Evolutionary conservation across 129 eudicot genomes (phyloP), one percentile per base, ranked within the genome.

Genomic region (Lonicera japonica): DNA sequence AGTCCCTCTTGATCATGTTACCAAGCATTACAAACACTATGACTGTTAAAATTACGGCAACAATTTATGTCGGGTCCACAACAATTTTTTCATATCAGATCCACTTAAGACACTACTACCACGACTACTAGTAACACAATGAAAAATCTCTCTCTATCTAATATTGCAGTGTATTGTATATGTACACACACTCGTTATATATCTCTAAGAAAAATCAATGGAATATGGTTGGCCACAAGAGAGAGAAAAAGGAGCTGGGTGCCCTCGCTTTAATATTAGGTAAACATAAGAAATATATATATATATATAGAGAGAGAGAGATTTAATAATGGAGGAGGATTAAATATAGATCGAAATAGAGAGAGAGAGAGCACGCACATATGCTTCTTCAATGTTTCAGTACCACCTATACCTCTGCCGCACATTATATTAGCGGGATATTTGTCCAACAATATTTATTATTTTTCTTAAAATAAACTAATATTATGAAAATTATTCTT

Each of bases 11-110:
- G 52, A 94, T 74, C 99, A 94, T 94, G 72, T 88, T 60, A 2
- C 87, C 99, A 40, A 94, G 96, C 96, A 88, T 94, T n/a, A 86
- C 75, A 66, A 94, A 94, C 99, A 94, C 88, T 23, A 96, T 80
- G 18, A 85, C 29, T n/a, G 99, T 94, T 24, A 94, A 79, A 1
- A 94, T 75, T 20, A 89, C 96, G 21, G 99, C 99, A 63, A 94
- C 59, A 39, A 88, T 76, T 48, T 94, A 96, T 19, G 95, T 81
- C 20, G 96, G 96, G 85, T 94, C 99, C 64, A 85, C 73, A 8
- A 72, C 77, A 74, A 80, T 78, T 57, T 58, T 63, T 45, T 29
- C 10, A 58, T 52, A 61, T 58, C 79, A 72, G 85, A 83, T 82
- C 87, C 71, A 78, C 20, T 29, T 29, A 2, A 6, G 4, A 29